Evolutionary conservation across 192 early-diverging fungal genomes (phyloP).

Genomic region (Coemansia sp.): DNA sequence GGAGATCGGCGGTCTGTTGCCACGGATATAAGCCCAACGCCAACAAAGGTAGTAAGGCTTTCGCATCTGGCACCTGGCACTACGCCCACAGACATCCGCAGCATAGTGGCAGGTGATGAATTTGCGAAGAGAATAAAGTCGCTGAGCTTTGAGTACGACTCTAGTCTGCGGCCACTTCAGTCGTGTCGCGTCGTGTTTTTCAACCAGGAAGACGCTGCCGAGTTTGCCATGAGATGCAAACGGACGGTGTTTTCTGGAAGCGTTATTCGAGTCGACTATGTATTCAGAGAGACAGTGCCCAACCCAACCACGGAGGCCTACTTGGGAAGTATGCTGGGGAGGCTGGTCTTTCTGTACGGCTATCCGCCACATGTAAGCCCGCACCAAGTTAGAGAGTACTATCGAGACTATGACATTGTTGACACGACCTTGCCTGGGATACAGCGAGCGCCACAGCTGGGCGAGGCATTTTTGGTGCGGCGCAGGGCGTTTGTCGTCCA

Average conservation of each 20-base stretch:
- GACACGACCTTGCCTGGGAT: constrained; percentile 43
- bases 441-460: constrained; percentile 38
- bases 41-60: constrained; percentile 31
- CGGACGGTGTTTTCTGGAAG: constrained; percentile 19
- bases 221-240: constrained; percentile 23
- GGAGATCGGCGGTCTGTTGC: neutral
- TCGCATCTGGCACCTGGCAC: constrained; percentile 37
- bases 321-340: constrained; percentile 26
- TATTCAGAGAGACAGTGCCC: constrained; percentile 10
- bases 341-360: constrained; percentile 45
- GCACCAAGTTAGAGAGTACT: constrained; percentile 38
- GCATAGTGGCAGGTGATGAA: neutral
- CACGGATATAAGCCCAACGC: constrained; percentile 24
- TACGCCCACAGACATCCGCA: constrained; percentile 26
- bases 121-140: constrained; percentile 19
- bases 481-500: constrained; percentile 44
- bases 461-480: constrained; percentile 37
- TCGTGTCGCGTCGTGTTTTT: constrained; percentile 38
- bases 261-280: constrained; percentile 30
- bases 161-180: constrained; percentile 26
- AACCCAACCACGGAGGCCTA: constrained; percentile 32
- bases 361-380: constrained; percentile 36
- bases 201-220: constrained; percentile 20
- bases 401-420: constrained; percentile 35
- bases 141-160: constrained; percentile 39